Conservation (phyloP, 495 filamentous ascomycete species). For the Umbilicaria muhlenbergii region DNA sequence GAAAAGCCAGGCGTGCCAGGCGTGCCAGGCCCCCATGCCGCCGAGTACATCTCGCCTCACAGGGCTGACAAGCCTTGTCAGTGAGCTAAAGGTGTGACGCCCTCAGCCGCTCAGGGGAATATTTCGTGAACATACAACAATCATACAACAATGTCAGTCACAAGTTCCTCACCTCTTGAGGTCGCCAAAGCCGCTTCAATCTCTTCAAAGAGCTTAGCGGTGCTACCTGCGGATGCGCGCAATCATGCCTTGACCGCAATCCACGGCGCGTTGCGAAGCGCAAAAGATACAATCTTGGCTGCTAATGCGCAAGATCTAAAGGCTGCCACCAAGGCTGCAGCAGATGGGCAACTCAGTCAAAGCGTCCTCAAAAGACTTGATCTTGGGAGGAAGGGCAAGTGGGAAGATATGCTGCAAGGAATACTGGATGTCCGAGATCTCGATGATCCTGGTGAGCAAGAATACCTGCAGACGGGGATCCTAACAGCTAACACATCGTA, state of each 20-base stretch:
- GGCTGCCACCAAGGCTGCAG: conserved; percentile 53
- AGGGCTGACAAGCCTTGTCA: no score
- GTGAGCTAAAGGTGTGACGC: no score
- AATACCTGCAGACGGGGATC: background rate
- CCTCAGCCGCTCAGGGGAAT: no score
- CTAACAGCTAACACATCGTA: conserved; percentile 8
- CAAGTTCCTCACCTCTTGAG: conserved; percentile 50
- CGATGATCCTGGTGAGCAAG: conserved; percentile 64
- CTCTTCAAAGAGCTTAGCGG: conserved; percentile 54
- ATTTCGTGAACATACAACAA: no score
- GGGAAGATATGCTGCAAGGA: conserved; percentile 93
- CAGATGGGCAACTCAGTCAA: conserved; percentile 57
- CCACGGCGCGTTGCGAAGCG: conserved; percentile 48
- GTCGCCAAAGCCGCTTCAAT: conserved; percentile 53
- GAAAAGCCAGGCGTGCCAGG: no score
- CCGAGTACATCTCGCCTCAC: no score
- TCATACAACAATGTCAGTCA: conserved; percentile 57
- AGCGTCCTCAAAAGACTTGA: conserved; percentile 88
- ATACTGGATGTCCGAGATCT: conserved; percentile 79
- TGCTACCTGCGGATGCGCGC: conserved; percentile 44
- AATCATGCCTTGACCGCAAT: conserved; percentile 77
- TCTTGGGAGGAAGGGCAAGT: conserved; percentile 72
- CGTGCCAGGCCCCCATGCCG: no score
- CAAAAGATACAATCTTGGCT: conserved; percentile 59
- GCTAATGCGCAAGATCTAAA: conserved; percentile 76